Base-by-base conservation (phyloP, 2,329 filamentous ascomycete species). In the Penicillium hesseltinei region DNA sequence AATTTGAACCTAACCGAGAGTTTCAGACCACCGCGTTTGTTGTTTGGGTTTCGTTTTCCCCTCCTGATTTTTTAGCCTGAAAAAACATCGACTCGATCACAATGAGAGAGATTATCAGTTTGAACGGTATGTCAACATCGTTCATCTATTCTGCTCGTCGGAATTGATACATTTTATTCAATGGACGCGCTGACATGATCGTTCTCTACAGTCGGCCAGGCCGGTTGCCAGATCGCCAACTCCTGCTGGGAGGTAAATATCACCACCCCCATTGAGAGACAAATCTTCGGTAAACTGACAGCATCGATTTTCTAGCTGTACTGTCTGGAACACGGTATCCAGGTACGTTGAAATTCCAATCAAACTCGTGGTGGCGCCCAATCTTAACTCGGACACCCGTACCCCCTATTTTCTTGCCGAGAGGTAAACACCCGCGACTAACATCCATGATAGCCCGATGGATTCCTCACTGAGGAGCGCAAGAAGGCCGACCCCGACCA, bases 151-250 rank as follows among this genome's bases (percentile, higher is more conserved):
- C 36, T 51, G 23, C 49, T 60, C 35, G 36, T 52, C 45, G 57
- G 56, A 54, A 42, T 62, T 38, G 31, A 42, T 47, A 43, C 57
- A 29, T 56, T 56, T 29, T 50, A 45, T 23, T 45, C 62, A 48
- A 54, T 48, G 54, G 44, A 63, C 64, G 73, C 79, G 75, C 72
- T 78, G 61, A 71, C 64, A 51, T 54, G 35, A 59, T 59, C 10
- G 44, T 50, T 31, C 40, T 45, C 50, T 78, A 64, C 79, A 99
- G 94, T 99, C 85, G 94, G 94, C 82, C 94, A 99, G 87, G 94
- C 94, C 78, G 94, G 94, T 89, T 97, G 94, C 88, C 94, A 99
- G 81, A 99, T 99, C 77, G 94, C 93, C 83, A 99, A 99, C 85
- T 94, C 94, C 73, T 97, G 94, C 88, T 99, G 94, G 94, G 94